Conservation (phyloP, 139 green algal species). For the Chlamydomonas sp. region DNA sequence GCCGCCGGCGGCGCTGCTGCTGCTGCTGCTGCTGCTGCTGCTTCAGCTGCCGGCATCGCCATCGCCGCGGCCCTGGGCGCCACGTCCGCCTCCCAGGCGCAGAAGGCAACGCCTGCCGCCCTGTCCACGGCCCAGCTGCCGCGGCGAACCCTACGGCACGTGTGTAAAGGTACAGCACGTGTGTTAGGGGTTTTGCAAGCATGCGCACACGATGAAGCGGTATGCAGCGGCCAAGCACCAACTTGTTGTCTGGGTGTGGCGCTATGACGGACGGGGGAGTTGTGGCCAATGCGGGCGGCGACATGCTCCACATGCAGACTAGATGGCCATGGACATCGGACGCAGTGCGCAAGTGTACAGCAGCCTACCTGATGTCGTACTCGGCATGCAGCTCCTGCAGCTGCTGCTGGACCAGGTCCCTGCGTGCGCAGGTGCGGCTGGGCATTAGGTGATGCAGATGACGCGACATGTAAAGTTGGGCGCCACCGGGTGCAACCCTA, state of each 20-base stretch:
- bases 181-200: neutral
- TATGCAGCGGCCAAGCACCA: neutral
- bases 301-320: neutral
- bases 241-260: neutral
- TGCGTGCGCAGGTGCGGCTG: neutral
- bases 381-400: slow-evolving; percentile 20
- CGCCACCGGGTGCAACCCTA: too few species aligned
- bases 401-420: slow-evolving; percentile 17
- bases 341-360: neutral
- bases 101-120: slow-evolving; percentile 3
- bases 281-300: neutral
- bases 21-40: neutral
- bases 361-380: slow-evolving; percentile 30
- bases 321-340: neutral
- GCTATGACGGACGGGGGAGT: neutral
- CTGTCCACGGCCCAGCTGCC: slow-evolving; percentile 25
- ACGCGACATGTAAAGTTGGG: neutral
- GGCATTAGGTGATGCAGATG: neutral
- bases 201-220: too few species aligned
- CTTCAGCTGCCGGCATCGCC: neutral
- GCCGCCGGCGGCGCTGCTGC: neutral
- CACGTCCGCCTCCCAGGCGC: slow-evolving; percentile 18
- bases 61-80: neutral
- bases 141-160: neutral
- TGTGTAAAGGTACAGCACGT: neutral